Base-by-base conservation (phyloP, 768 basidiomycete genomes). In the Neoboletus magnificus region DNA sequence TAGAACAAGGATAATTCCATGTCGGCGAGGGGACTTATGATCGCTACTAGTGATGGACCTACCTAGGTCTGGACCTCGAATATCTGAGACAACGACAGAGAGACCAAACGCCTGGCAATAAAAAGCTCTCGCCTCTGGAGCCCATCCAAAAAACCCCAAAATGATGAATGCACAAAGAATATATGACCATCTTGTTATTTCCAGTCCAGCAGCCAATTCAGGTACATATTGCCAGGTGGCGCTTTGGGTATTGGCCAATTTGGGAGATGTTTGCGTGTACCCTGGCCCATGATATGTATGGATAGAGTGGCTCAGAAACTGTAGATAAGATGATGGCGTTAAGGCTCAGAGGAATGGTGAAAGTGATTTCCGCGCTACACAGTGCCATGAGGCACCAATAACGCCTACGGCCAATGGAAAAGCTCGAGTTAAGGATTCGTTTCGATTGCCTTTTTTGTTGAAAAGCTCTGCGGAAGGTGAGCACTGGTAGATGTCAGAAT, bases 101-200 rank as follows among this genome's bases (percentile, higher is more conserved):
- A 18, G 65, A 62, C 35, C 62, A 62, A 56, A 65, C 4, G 59
- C 66, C 18, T 55, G 44, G 45, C 52, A 46, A 56, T 82, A 81
- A 54, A 77, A 69, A 52, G 58, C 66, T 40, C 70, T 65, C 13
- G 77, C 80, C 54, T 86, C 83, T 35, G 78, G 79, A 16, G 79
- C 78, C 52, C 83, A 80, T 1, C 82, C 78, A 53, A 85, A 83
- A 73, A 84, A 82, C 0, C 56, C 66, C 52, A 83, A 75, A 63
- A 82, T 80, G 3, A 77, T 5, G 44, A 77, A 66, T 2, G 79
- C 71, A 7, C 69, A 73, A 44, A 71, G 18, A 23, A 77, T 67
- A 1, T 58, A 57, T 0, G 63, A 37, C 82, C 82, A 84, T 5
- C 81, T 74, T 0, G 67, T 62, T 16, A 73, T 41, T 56, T 80